These are phyloP conservation scores for Penicillium italicum DNA, from an alignment of 2,329 filamentous ascomycete species.

Conservation along the genomic window DNA sequence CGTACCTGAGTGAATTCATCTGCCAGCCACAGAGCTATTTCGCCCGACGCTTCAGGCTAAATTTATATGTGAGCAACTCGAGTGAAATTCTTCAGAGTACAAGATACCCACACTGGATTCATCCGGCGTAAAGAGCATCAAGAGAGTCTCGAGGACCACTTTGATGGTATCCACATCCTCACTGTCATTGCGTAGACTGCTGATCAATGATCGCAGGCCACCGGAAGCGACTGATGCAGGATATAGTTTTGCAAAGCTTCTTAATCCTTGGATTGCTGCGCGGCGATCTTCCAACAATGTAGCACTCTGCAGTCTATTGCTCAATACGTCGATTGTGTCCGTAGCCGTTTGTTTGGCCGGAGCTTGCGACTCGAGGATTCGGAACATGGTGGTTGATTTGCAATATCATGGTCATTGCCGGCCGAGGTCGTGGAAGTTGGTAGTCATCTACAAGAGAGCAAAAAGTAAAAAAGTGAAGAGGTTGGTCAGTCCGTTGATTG, in stretches of 20 bases:
- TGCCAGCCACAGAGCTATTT: constrained; percentile 91
- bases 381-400: constrained; percentile 45
- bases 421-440: constrained; percentile 25
- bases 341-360: constrained; percentile 94
- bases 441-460: constrained; percentile 29
- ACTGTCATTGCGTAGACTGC: constrained; percentile 76
- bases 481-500: constrained; percentile 8
- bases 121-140: constrained; percentile 82
- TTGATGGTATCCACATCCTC: constrained; percentile 97
- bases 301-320: constrained; percentile 79
- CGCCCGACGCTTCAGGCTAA: constrained; percentile 87
- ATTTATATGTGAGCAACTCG: constrained; percentile 21
- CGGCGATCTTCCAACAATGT: constrained; percentile 92
- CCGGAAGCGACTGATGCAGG: constrained; percentile 94
- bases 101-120: constrained; percentile 52
- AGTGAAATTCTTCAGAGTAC: not conserved
- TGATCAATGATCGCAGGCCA: constrained; percentile 83
- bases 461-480: constrained; percentile 4
- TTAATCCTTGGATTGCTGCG: constrained; percentile 83
- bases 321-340: constrained; percentile 88
- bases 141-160: constrained; percentile 86
- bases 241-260: constrained; percentile 95
- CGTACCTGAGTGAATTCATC: constrained; percentile 91
- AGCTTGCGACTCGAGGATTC: constrained; percentile 65
- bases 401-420: constrained; percentile 43